phyloP scores from a whole-genome alignment of 192 early-diverging fungal species.

The Coemansia erecta region DNA sequence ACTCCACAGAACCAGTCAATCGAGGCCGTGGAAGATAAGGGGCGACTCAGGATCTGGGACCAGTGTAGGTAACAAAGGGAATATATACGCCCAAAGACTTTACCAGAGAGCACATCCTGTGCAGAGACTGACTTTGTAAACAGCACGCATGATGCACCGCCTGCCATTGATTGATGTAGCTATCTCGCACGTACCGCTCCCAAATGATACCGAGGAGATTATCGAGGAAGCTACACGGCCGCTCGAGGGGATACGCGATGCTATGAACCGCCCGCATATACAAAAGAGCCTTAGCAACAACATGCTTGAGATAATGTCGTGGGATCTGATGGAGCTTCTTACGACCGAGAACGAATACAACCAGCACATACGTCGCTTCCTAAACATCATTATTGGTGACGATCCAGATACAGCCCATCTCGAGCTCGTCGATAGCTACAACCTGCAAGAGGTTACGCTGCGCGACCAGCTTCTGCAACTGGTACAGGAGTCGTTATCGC shows the following conservation, averaged over 20 bases:
- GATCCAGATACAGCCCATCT: slow-evolving; percentile 46
- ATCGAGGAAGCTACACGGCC: slow-evolving; percentile 41
- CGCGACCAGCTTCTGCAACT: slow-evolving; percentile 44
- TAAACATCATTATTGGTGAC: slow-evolving; percentile 48
- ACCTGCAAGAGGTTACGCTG: slow-evolving; percentile 28
- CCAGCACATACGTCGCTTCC: slow-evolving; percentile 51
- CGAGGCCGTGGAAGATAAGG: not conserved
- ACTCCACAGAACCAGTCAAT: not conserved
- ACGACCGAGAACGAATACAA: slow-evolving; percentile 48
- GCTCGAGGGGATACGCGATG: slow-evolving; percentile 31
- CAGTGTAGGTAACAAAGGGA: not conserved
- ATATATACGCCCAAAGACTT: not conserved
- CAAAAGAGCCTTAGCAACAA: slow-evolving; percentile 45
- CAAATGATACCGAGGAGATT: slow-evolving; percentile 40
- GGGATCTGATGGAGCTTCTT: slow-evolving; percentile 46
- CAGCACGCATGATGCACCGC: not conserved
- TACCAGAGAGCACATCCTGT: not conserved
- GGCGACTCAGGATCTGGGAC: slow-evolving; percentile 16
- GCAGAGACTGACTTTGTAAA: too few relatives aligned
- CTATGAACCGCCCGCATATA: slow-evolving; percentile 41
- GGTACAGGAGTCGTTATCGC: slow-evolving; percentile 44
- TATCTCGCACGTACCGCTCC: slow-evolving; percentile 27
- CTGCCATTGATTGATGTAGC: not conserved
- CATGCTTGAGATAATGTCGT: slow-evolving; percentile 47
- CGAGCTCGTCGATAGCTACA: slow-evolving; percentile 36